Evolutionary conservation across 129 eudicot genomes (phyloP), one percentile per base, ranked within the genome.

Genomic region (Dittrichia graveolens): DNA sequence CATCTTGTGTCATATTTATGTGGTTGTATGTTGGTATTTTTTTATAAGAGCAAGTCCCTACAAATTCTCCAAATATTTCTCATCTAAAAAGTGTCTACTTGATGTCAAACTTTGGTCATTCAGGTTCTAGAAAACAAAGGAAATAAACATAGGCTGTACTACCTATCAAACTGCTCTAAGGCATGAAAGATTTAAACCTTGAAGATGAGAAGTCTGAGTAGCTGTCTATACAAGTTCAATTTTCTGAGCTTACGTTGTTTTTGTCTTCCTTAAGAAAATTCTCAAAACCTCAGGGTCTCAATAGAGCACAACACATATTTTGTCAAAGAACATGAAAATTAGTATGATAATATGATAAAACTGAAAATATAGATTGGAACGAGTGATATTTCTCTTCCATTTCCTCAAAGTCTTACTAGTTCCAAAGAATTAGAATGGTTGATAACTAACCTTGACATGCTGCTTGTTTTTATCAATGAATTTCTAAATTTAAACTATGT

Each of bases 51-150:
- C 48, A 68, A 53, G 37, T 49, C 31, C 31, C 31, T 24, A 24
- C 31, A 24, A 2, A 24, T 24, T 24, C 31, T 24, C 31, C 31
- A 24, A 24, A 24, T 24, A 24, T 24, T 24, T 24, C 31, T 24
- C 31, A 54, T 14, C 15, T 24, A 71, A 41, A 57, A 59, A 11
- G 48, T 37, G 44, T 37, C 55, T 15, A 61, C 35, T 12, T 4
- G 50, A 43, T 3, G 6, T 71, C 55, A 56, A 34, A 57, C 7
- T 66, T 71, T 13, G 44, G 66, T 14, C 38, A 7, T 19, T 19
- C 56, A 43, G 41, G n/a, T 18, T 54, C 44, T 71, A 71, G 76
- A 55, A 16, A 71, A 24, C 67, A 57, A 57, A 42, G 18, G 4
- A 55, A 56, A 71, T 13, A 71, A n/a, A 40, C 6, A 69, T 35